phyloP scores from a whole-genome alignment of 257 asterid species.

The Ehretia macrophylla region DNA sequence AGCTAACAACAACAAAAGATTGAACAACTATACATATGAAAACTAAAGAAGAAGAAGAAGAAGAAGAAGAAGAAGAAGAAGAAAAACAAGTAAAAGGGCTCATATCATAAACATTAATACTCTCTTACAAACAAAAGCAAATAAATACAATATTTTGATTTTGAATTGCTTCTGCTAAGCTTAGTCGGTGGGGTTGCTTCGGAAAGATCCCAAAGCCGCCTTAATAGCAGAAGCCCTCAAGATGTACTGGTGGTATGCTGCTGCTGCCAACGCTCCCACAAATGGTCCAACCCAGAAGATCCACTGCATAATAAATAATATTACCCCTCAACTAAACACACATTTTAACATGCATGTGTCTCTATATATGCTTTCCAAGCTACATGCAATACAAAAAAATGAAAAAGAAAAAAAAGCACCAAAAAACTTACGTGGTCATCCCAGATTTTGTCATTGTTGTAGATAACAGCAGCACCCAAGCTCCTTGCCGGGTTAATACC shows the following conservation, averaged over 20 bases:
- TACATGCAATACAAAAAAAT: too few species aligned
- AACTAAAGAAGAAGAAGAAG: background rate
- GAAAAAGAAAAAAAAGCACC: too few species aligned
- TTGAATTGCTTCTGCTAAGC: too few species aligned
- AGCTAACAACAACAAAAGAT: background rate
- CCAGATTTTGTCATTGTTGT: background rate
- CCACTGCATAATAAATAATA: background rate
- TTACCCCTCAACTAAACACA: too few species aligned
- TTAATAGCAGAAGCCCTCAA: background rate
- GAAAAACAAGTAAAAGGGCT: background rate
- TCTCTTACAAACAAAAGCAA: background rate
- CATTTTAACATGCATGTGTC: too few species aligned
- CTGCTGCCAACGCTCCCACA: background rate
- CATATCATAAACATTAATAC: too few species aligned
- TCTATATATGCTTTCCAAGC: too few species aligned
- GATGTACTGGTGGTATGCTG: background rate
- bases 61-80: too few species aligned
- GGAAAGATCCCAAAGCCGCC: conserved; percentile 1
- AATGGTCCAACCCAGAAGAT: background rate
- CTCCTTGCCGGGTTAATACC: background rate
- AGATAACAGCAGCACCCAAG: background rate
- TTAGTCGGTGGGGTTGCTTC: background rate
- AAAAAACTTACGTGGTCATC: background rate
- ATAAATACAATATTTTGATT: background rate
- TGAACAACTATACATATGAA: background rate